Evolutionary conservation across 495 filamentous ascomycete genomes (phyloP).

Genomic region (Echria macrotheca): DNA sequence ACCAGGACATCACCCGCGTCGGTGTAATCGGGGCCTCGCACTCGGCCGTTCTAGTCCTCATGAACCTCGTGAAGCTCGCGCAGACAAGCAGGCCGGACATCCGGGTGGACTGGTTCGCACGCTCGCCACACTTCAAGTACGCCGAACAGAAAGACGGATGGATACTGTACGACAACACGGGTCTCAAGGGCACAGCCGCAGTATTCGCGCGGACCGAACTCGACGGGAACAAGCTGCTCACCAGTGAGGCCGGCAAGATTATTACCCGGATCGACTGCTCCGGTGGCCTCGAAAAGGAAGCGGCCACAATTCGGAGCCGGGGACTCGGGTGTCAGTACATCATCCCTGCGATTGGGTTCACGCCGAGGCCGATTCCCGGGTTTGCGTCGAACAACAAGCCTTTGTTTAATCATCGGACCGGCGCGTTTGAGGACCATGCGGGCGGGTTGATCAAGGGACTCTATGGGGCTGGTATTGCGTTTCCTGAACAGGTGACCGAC

Average conservation of each 20-base stretch:
- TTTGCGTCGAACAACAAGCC: background rate
- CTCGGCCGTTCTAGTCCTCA: constrained; percentile 35
- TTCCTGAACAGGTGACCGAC: constrained; percentile 16
- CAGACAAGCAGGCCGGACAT: constrained; percentile 39
- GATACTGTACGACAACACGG: constrained; percentile 27
- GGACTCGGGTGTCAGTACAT: too few relatives aligned
- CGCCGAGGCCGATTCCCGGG: constrained; percentile 3
- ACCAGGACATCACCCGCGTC: constrained; percentile 6
- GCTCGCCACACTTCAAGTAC: constrained; percentile 17
- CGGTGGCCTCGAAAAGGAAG: constrained; percentile 1
- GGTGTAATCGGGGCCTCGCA: constrained; percentile 20
- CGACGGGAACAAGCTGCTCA: constrained; percentile 31
- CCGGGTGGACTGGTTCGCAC: constrained; percentile 24
- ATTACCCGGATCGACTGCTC: constrained; percentile 25
- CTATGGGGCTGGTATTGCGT: constrained; percentile 24
- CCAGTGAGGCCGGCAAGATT: constrained; percentile 46
- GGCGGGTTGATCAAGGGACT: constrained; percentile 6
- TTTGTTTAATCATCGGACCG: constrained; percentile 11
- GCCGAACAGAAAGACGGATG: constrained; percentile 14
- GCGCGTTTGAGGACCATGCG: constrained; percentile 2
- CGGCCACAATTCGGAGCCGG: constrained; percentile 1
- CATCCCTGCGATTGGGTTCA: constrained; percentile 18
- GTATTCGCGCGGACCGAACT: constrained; percentile 23
- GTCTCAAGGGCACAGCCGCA: constrained; percentile 32
- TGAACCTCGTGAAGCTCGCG: constrained; percentile 42